Evolutionary conservation across 495 filamentous ascomycete species (phyloP).

Genomic region (Mytilinidion resinicola): DNA sequence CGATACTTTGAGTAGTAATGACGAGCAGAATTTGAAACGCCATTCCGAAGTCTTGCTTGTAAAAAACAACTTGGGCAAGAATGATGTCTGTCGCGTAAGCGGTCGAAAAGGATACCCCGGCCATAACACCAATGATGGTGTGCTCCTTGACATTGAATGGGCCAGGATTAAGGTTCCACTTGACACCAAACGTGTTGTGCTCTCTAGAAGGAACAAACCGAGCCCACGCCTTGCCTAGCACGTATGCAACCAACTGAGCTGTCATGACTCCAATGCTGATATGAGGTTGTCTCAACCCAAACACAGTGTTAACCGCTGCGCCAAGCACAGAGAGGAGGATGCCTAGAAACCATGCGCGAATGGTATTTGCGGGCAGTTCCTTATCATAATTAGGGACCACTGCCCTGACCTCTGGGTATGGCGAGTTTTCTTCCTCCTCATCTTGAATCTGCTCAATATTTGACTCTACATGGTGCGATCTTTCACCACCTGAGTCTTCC

Average conservation of each 20-base stretch:
- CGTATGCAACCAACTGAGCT: slow-evolving; percentile 66
- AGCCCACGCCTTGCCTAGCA: slow-evolving; percentile 48
- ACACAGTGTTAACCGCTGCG: slow-evolving; percentile 56
- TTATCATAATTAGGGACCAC: slow-evolving; percentile 16
- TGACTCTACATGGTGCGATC: slow-evolving; percentile 1
- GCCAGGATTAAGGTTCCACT: slow-evolving; percentile 58
- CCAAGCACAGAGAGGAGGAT: slow-evolving; percentile 53
- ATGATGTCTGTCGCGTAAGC: slow-evolving; percentile 67
- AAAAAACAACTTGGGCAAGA: slow-evolving; percentile 45
- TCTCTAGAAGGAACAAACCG: slow-evolving; percentile 48
- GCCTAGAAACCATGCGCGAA: slow-evolving; percentile 14
- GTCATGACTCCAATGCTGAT: slow-evolving; percentile 63
- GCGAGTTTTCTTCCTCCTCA: slow-evolving; percentile 46
- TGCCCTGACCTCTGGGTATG: slow-evolving; percentile 18
- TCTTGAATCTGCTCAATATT: slow-evolving; percentile 34
- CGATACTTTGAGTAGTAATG: slow-evolving; percentile 11
- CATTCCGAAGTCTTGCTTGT: slow-evolving; percentile 16
- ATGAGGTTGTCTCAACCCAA: slow-evolving; percentile 56
- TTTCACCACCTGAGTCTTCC: slow-evolving; percentile 22
- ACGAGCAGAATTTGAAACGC: slow-evolving; percentile 14
- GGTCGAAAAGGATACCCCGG: slow-evolving; percentile 52
- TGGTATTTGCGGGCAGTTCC: slow-evolving; percentile 14
- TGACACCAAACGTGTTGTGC: slow-evolving; percentile 49
- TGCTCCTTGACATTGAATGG: slow-evolving; percentile 81
- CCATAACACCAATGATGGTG: slow-evolving; percentile 71